Evolutionary conservation across 1,284 basidiomycete species (phyloP).

Genomic region (Anthracocystis setariae): DNA sequence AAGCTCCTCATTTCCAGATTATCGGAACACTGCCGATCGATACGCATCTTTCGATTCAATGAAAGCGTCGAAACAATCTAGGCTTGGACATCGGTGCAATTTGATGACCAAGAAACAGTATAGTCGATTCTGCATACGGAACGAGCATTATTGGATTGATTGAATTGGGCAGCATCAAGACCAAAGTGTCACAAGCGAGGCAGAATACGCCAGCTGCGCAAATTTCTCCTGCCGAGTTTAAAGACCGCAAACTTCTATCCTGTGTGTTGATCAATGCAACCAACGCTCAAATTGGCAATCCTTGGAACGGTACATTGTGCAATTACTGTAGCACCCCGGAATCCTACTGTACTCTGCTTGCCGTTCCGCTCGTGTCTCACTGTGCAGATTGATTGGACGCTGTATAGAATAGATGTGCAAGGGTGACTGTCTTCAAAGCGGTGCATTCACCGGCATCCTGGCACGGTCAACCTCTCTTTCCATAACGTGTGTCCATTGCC

Average conservation of each 20-base stretch:
- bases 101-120: no score
- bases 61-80: no score
- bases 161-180: background rate
- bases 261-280: no score
- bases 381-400: no score
- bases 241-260: no score
- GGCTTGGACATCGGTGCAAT: no score
- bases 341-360: background rate
- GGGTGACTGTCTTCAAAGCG: background rate
- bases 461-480: constrained; percentile 1
- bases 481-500: background rate
- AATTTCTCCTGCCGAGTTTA: constrained; percentile 17
- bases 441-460: constrained; percentile 1
- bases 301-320: no score
- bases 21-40: no score
- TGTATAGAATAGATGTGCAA: background rate
- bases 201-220: background rate
- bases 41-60: no score
- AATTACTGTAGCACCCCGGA: background rate
- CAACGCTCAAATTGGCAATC: background rate
- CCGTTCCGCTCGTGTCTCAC: background rate
- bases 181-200: background rate
- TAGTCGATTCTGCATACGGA: no score
- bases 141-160: no score
- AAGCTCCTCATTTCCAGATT: no score